Base-by-base conservation (phyloP, 257 asterid genomes). In the Gentiana dahurica region DNA sequence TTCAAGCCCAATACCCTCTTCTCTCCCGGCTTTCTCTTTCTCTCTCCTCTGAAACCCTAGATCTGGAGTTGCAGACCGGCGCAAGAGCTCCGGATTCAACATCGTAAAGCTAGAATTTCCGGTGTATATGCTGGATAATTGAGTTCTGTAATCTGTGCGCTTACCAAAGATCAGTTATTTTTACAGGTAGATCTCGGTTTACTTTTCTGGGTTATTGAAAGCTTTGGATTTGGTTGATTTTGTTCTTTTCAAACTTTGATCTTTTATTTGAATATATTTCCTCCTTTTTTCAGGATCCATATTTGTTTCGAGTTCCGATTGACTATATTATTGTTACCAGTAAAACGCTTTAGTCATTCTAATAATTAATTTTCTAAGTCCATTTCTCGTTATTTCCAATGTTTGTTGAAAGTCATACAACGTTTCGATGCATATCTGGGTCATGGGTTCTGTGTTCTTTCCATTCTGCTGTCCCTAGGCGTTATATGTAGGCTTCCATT, bases 1-100 rank as follows among this genome's bases (percentile, higher is more conserved):
- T 60, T 74, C 70, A 81, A 86, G 95, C 94, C 95, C 94, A 86
- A 86, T 76, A 71, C 71, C 47, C 51, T 44, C 71, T 64, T 76
- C 82, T 79, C 90, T 55, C 77, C 3, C 10, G 9, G 9, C 51
- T 39, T 57, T 45, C 59, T 55, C 69, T 57, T 70, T 69, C 72
- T 54, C 75, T 55, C 63, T 49, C 72, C 36, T 61, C 62, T 38
- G 67, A 71, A 82, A 71, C 83, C 94, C 91, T 83, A 83, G 89
- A 88, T 72, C 77, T 69, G 74, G 53, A 59, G 49, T 73, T 83
- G 72, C 77, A 65, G 49, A 68, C 55, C 71, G 54, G 15, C 55
- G 68, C 51, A 35, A 65, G 64, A 62, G 73, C 74, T 74, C 32
- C 24, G 13, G 77, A 65, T 77, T 55, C 47, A 12, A 24, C 51